These are phyloP conservation scores for Pharnaceum exiguum DNA, from an alignment of 148 eudicot genomes.

Conservation along the genomic window DNA sequence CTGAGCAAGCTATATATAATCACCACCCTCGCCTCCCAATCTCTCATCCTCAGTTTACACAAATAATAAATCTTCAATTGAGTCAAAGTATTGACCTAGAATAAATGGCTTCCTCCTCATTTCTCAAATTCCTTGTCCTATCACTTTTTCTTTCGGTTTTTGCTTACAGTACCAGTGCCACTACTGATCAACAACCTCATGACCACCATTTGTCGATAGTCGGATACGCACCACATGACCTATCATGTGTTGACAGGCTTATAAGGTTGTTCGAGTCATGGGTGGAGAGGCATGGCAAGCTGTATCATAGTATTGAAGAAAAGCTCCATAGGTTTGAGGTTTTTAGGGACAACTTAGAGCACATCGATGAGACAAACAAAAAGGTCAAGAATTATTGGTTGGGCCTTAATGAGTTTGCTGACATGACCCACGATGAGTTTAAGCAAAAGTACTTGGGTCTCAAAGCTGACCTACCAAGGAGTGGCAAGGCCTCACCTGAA, in stretches of 20 bases:
- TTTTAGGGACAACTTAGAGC: slow-evolving; percentile 82
- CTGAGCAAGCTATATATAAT: slow-evolving; percentile 24
- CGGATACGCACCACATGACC: slow-evolving; percentile 74
- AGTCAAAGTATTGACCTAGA: background rate
- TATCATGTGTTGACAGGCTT: slow-evolving; percentile 51
- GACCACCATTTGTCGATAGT: slow-evolving; percentile 67
- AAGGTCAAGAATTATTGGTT: slow-evolving; percentile 73
- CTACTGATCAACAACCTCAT: slow-evolving; percentile 14
- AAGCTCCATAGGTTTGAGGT: slow-evolving; percentile 89
- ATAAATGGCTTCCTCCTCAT: slow-evolving; percentile 9
- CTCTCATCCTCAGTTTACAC: slow-evolving; percentile 11
- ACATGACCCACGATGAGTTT: slow-evolving; percentile 91
- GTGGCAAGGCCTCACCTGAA: slow-evolving; percentile 39
- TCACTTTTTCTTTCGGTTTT: slow-evolving; percentile 21
- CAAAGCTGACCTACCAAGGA: slow-evolving; percentile 33
- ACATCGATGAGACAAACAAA: slow-evolving; percentile 87
- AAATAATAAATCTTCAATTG: background rate
- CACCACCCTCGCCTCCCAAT: slow-evolving; percentile 1
- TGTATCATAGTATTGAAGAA: slow-evolving; percentile 69
- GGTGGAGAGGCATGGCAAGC: slow-evolving; percentile 72
- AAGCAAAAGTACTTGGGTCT: slow-evolving; percentile 74
- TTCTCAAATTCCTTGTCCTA: slow-evolving; percentile 23
- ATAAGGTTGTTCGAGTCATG: slow-evolving; percentile 80
- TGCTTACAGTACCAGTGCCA: slow-evolving; percentile 6
- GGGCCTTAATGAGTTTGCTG: slow-evolving; percentile 87